Percentiles rank a stretch among this genome's conserved stretches.
Evolutionary conservation across 345 rosid genomes (phyloP).

Genomic region (Corchorus olitorius): DNA sequence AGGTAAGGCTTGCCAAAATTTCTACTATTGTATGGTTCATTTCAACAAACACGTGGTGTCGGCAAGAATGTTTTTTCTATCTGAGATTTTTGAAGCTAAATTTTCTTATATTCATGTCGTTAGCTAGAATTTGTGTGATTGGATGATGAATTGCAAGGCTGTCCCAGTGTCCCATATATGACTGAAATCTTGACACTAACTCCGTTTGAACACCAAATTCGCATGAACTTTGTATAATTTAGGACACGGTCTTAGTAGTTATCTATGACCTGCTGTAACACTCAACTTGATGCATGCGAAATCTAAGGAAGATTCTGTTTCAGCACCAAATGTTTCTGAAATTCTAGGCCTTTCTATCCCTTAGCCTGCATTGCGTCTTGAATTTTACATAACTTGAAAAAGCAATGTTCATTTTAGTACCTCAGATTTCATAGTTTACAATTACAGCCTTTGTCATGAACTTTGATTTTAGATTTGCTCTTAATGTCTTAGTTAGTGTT

Average conservation of each 20-base stretch:
- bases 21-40: background rate
- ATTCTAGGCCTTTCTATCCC: background rate
- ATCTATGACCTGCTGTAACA: background rate
- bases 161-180: background rate
- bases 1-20: constrained; percentile 36
- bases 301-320: background rate
- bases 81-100: background rate
- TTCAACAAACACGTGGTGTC: background rate
- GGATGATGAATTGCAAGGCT: background rate
- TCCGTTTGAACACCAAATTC: background rate
- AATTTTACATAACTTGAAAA: background rate
- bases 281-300: background rate
- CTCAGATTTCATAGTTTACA: background rate
- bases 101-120: background rate
- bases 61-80: background rate
- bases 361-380: background rate
- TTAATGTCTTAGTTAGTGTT: background rate
- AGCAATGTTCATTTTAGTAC: background rate
- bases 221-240: background rate
- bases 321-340: background rate
- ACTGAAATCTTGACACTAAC: background rate
- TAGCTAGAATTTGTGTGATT: background rate
- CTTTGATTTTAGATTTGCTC: background rate
- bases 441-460: background rate
- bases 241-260: background rate